Conservation (phyloP, 352 stramenopile species). For the Globisporangium paddicum region DNA sequence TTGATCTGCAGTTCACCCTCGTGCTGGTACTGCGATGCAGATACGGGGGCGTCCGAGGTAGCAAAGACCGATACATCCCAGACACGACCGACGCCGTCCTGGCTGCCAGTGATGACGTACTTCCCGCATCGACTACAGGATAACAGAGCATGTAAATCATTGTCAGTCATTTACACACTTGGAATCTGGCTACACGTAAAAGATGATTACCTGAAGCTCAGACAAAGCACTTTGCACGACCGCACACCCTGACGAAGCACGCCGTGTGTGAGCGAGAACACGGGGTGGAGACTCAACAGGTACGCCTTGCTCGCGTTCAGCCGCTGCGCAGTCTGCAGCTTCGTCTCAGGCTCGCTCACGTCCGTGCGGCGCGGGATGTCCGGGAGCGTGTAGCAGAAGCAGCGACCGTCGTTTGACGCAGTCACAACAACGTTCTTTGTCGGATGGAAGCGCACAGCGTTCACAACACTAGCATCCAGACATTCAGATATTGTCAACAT, state of each 20-base stretch:
- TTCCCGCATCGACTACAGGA: constrained; percentile 68
- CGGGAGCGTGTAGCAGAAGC: constrained; percentile 89
- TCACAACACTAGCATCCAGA: constrained; percentile 48
- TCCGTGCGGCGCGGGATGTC: constrained; percentile 43
- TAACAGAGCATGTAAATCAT: background rate
- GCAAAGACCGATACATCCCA: constrained; percentile 81
- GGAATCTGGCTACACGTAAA: background rate
- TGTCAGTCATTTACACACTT: background rate
- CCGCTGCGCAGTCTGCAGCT: constrained; percentile 74
- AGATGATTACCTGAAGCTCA: constrained; percentile 40
- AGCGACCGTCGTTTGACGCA: constrained; percentile 89
- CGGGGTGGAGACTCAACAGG: constrained; percentile 73
- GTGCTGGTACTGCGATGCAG: constrained; percentile 47
- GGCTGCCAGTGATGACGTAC: constrained; percentile 90
- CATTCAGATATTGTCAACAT: background rate
- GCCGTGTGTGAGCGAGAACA: constrained; percentile 72
- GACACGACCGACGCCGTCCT: constrained; percentile 91
- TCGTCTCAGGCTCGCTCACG: constrained; percentile 39
- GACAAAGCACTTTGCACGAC: constrained; percentile 70
- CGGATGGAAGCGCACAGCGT: constrained; percentile 86
- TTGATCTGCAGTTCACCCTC: constrained; percentile 30
- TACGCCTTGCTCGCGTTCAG: constrained; percentile 69
- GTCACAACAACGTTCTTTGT: constrained; percentile 87
- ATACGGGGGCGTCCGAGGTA: constrained; percentile 34
- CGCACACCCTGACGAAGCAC: constrained; percentile 36